Base-by-base conservation (phyloP, 2,329 filamentous ascomycete genomes). In the Knoxdaviesia capensis region DNA sequence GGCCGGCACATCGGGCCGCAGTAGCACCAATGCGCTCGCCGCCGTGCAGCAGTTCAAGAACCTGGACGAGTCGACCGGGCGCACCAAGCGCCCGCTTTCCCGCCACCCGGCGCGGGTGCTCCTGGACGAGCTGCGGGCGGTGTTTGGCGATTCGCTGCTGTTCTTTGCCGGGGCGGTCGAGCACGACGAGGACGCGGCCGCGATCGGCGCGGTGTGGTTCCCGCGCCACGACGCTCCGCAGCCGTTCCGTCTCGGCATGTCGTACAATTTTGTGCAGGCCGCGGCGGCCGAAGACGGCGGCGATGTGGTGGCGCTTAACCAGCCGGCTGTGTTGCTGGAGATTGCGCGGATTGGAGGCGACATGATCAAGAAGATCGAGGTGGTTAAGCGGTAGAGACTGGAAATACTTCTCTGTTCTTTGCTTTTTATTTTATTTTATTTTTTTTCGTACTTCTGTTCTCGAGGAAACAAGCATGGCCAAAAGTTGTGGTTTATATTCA, bases 31-130 rank as follows among this genome's bases (percentile, higher is more conserved):
- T 5, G 11, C 39, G 6, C 34, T 58, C 58, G 44, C 41, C 6
- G 39, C 44, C 6, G 37, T 34, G 31, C 7, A 8, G n/a, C 67
- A 68, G 31, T 94, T 79, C 66, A 94, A 93, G 61, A 94, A 94
- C 54, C 65, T 94, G 33, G 73, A 80, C 49, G 61, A 73, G 31
- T 66, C 69, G 43, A 66, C 62, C n/a, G 59, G 63, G 40, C 55
- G 56, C 47, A 57, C 52, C 42, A 59, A 53, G 47, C 57, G 59
- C 7, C 65, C 68, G 33, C 51, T 77, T 5, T 69, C 73, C 2
- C 69, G 71, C 28, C 65, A 77, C n/a, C 72, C 80, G 0, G 62
- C 76, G 1, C 59, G 63, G 6, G 62, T 74, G 6, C 77, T 88
- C 44, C 57, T 86, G 10, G 59, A 64, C 10, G 82, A 90, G 51